phyloP scores from a whole-genome alignment of 1,139 yeast genomes.

The Meyerozyma smithsonii region DNA sequence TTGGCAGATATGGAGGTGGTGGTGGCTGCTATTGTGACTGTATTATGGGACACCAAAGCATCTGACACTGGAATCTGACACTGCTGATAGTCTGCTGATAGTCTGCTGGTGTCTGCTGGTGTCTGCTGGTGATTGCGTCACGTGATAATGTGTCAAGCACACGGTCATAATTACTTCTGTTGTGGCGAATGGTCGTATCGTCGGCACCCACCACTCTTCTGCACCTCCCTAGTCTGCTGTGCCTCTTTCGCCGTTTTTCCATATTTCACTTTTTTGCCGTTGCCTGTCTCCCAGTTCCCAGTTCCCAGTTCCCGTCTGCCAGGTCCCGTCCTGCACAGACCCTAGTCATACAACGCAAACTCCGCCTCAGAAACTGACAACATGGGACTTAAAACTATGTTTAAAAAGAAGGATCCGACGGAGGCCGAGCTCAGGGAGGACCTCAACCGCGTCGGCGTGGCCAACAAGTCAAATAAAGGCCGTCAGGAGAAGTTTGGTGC shows the following conservation, averaged over 20 bases:
- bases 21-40: too few species aligned
- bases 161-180: too few species aligned
- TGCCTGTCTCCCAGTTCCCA: neutral
- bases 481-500: slow-evolving; percentile 62
- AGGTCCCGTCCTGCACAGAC: too few species aligned
- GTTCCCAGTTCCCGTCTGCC: neutral
- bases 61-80: too few species aligned
- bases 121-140: too few species aligned
- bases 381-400: slow-evolving; percentile 50
- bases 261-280: neutral
- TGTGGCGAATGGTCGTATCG: too few species aligned
- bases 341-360: too few species aligned
- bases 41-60: too few species aligned
- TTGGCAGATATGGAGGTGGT: too few species aligned
- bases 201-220: too few species aligned
- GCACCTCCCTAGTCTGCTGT: neutral
- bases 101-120: too few species aligned
- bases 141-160: neutral
- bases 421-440: slow-evolving; percentile 50
- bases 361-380: neutral
- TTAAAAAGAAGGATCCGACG: slow-evolving; percentile 59
- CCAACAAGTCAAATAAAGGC: slow-evolving; percentile 34
- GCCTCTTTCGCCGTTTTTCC: neutral
- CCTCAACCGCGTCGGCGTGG: slow-evolving; percentile 49
- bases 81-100: too few species aligned